phyloP scores from a whole-genome alignment of 768 basidiomycete genomes.

The Pleurotus salmoneostramineus region DNA sequence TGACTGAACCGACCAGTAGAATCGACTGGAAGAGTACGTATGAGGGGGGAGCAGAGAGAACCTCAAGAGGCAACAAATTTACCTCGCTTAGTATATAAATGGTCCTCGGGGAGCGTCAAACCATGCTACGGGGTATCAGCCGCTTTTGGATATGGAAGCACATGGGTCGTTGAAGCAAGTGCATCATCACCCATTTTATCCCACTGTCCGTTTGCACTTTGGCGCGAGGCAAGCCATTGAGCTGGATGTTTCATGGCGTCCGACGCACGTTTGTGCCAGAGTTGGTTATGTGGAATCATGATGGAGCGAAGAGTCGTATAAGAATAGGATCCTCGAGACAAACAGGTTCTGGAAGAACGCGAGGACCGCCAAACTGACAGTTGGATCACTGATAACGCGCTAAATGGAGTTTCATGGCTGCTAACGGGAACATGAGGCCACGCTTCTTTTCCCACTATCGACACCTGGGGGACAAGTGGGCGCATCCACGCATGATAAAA shows the following conservation, averaged over 20 bases:
- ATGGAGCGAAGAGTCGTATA: not conserved
- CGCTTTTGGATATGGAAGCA: not conserved
- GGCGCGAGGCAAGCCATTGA: not conserved
- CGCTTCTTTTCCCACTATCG: not conserved
- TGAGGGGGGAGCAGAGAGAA: not conserved
- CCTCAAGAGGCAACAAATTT: not conserved
- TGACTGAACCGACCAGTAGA: not conserved
- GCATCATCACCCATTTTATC: not conserved
- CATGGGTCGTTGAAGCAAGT: constrained; percentile 1
- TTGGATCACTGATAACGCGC: not conserved
- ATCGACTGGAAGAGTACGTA: not conserved
- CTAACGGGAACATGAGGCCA: not conserved
- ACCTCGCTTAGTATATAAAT: not conserved
- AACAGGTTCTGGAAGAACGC: not conserved
- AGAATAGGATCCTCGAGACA: not conserved
- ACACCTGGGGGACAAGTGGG: no score
- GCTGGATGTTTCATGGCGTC: not conserved
- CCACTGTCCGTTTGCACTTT: not conserved
- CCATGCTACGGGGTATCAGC: constrained; percentile 2
- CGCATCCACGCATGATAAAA: no score
- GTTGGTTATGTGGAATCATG: not conserved
- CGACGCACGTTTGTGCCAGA: constrained; percentile 4
- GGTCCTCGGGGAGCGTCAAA: not conserved
- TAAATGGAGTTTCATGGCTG: not conserved
- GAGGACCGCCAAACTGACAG: not conserved